Conservation (phyloP, 2,329 filamentous ascomycete species). For the Xylaria sp. region DNA sequence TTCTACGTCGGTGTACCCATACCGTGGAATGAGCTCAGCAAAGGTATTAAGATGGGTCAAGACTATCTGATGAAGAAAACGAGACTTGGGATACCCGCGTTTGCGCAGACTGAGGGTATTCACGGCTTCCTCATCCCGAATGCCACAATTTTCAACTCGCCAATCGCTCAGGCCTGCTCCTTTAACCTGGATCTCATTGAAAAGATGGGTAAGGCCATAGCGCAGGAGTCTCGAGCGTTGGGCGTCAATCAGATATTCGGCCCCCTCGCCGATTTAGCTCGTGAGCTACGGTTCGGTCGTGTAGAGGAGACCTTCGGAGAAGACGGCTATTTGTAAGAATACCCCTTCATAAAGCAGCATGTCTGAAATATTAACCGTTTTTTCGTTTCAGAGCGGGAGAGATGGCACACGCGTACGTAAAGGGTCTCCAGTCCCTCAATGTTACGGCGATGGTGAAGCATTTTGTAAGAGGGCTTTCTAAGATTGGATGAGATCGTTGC, state of each 20-base stretch:
- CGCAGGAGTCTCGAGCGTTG: slow-evolving; percentile 70
- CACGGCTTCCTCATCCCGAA: slow-evolving; percentile 78
- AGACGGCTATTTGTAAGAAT: slow-evolving; percentile 67
- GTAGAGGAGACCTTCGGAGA: slow-evolving; percentile 80
- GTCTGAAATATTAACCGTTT: slow-evolving; percentile 24
- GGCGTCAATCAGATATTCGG: slow-evolving; percentile 80
- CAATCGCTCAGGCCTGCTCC: slow-evolving; percentile 76
- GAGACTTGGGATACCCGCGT: slow-evolving; percentile 74
- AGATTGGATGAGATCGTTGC: slow-evolving; percentile 18
- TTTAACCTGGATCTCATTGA: slow-evolving; percentile 73
- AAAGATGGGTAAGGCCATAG: slow-evolving; percentile 74
- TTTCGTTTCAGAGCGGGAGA: slow-evolving; percentile 62
- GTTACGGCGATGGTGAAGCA: slow-evolving; percentile 81
- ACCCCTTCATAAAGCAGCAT: not conserved
- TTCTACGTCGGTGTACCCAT: slow-evolving; percentile 79
- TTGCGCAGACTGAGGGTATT: slow-evolving; percentile 79
- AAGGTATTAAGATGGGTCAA: slow-evolving; percentile 72
- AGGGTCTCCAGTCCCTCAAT: slow-evolving; percentile 69
- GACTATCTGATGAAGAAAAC: slow-evolving; percentile 75
- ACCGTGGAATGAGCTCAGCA: slow-evolving; percentile 69
- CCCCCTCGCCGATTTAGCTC: slow-evolving; percentile 75
- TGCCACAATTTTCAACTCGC: slow-evolving; percentile 82
- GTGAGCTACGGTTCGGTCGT: slow-evolving; percentile 76
- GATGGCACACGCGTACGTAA: slow-evolving; percentile 67
- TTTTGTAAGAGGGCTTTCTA: slow-evolving; percentile 59